Conservation (phyloP, 352 stramenopile genomes). For the Halophytophthora polymorphica region DNA sequence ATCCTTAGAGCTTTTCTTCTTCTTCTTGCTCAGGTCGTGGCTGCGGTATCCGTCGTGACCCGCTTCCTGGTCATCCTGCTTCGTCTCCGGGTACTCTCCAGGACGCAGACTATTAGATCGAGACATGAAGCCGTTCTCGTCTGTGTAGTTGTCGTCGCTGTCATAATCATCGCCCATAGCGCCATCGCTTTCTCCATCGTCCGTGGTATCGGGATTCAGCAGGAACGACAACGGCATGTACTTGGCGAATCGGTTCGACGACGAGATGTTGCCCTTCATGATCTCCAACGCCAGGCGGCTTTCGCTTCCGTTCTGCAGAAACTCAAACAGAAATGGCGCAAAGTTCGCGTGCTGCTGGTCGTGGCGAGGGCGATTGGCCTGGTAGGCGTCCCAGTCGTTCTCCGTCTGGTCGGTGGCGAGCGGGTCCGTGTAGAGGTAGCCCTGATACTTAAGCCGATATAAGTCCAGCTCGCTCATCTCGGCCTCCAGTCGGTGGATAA, state of each 20-base stretch:
- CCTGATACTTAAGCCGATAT: conserved; percentile 76
- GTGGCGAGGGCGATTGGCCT: conserved; percentile 17
- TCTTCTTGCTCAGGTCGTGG: conserved; percentile 48
- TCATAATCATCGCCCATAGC: conserved; percentile 64
- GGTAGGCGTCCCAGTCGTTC: conserved; percentile 38
- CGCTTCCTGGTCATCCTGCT: conserved; percentile 33
- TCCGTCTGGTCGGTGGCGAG: conserved; percentile 57
- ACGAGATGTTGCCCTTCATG: conserved; percentile 74
- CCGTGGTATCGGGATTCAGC: conserved; percentile 68
- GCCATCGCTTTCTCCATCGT: conserved; percentile 61
- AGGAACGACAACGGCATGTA: conserved; percentile 81
- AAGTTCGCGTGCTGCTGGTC: conserved; percentile 45
- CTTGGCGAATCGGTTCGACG: conserved; percentile 72
- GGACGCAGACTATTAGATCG: conserved; percentile 33
- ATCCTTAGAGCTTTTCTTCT: conserved; percentile 63
- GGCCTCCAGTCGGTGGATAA: conserved; percentile 64
- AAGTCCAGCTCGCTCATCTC: conserved; percentile 77
- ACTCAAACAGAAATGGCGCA: conserved; percentile 71
- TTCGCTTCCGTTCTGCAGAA: conserved; percentile 63
- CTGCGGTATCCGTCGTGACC: conserved; percentile 30
- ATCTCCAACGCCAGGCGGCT: conserved; percentile 64
- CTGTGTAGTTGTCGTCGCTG: conserved; percentile 66
- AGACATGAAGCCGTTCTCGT: conserved; percentile 55
- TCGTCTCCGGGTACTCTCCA: conserved; percentile 25
- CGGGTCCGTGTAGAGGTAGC: conserved; percentile 79